Conservation (phyloP, 2,329 filamentous ascomycete genomes). For the Fusarium cyanostomum region DNA sequence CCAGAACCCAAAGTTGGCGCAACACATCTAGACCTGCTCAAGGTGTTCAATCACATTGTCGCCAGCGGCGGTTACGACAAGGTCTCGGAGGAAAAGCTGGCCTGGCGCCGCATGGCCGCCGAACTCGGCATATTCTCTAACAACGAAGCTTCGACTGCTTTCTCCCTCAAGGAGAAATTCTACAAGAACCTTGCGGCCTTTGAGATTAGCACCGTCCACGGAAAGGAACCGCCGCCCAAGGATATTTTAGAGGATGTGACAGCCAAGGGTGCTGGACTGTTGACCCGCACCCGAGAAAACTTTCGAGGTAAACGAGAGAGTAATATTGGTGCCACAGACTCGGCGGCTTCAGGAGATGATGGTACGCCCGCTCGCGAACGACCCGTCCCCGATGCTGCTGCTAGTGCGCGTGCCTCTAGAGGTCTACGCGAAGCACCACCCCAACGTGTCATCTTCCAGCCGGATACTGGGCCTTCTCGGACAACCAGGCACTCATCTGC, state of each 20-base stretch:
- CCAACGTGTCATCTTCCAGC: slow-evolving; percentile 85
- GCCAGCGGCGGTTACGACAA: slow-evolving; percentile 86
- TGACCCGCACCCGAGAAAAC: slow-evolving; percentile 82
- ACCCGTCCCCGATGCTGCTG: slow-evolving; percentile 61
- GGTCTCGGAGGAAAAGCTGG: slow-evolving; percentile 83
- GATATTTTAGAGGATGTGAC: slow-evolving; percentile 90
- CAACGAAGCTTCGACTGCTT: slow-evolving; percentile 84
- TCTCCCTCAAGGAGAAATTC: slow-evolving; percentile 86
- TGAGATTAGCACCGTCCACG: slow-evolving; percentile 81
- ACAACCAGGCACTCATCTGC: slow-evolving; percentile 67
- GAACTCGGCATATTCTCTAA: slow-evolving; percentile 78
- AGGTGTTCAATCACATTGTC: slow-evolving; percentile 81
- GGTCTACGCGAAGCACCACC: slow-evolving; percentile 84
- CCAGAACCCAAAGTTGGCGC: slow-evolving; percentile 82
- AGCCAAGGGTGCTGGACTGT: slow-evolving; percentile 82
- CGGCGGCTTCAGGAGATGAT: slow-evolving; percentile 68
- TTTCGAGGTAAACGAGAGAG: slow-evolving; percentile 63
- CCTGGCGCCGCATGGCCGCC: slow-evolving; percentile 82
- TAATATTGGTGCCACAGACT: slow-evolving; percentile 64
- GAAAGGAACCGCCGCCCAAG: slow-evolving; percentile 83
- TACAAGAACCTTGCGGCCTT: slow-evolving; percentile 90
- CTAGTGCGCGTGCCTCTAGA: slow-evolving; percentile 66
- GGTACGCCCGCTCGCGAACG: slow-evolving; percentile 66
- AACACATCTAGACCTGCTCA: slow-evolving; percentile 78
- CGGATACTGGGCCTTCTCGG: slow-evolving; percentile 74